Evolutionary conservation across 345 rosid species (phyloP).

Genomic region (Dovyalis caffra): DNA sequence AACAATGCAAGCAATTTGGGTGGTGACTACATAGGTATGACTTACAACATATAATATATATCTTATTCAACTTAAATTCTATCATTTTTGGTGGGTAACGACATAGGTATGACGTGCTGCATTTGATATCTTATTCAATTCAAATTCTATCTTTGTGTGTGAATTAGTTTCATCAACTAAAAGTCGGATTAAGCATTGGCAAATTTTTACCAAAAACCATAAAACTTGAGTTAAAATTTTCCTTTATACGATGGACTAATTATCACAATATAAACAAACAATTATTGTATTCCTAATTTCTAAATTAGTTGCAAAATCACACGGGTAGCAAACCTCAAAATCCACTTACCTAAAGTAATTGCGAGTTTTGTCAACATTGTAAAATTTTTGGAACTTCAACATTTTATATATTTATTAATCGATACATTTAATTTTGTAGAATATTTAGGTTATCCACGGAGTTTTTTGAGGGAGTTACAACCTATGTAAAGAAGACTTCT

Average conservation of each 20-base stretch:
- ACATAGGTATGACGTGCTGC: too few species aligned
- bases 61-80: too few species aligned
- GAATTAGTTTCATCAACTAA: neutral
- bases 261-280: neutral
- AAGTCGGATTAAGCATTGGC: neutral
- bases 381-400: slow-evolving; percentile 12
- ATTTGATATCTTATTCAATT: neutral
- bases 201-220: neutral
- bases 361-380: slow-evolving; percentile 9
- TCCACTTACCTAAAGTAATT: neutral
- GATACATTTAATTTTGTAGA: slow-evolving; percentile 40
- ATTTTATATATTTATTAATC: neutral
- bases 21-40: slow-evolving; percentile 75
- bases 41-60: neutral
- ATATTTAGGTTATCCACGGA: slow-evolving; percentile 61
- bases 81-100: too few species aligned
- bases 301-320: neutral
- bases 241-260: neutral
- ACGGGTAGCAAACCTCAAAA: neutral
- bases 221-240: neutral
- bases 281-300: neutral
- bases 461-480: slow-evolving; percentile 54
- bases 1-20: slow-evolving; percentile 54
- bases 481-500: slow-evolving; percentile 41
- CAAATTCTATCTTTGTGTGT: neutral